Percentiles rank a stretch among this genome's conserved stretches.
phyloP scores from a whole-genome alignment of 2,329 filamentous ascomycete species.

The Leptographium wingfieldii region DNA sequence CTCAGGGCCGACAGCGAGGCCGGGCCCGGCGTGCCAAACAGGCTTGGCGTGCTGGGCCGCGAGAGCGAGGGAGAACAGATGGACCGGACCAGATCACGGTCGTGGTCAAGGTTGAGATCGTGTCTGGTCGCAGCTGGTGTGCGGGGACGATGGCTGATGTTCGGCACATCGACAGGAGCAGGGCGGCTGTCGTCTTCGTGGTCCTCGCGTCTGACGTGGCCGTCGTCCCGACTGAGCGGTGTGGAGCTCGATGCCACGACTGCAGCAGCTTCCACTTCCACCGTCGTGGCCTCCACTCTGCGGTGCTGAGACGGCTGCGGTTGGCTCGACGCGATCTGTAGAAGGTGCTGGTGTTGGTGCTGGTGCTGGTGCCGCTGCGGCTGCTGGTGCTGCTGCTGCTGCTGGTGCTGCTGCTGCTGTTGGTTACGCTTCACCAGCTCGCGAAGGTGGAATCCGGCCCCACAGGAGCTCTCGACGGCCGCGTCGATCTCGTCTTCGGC shows the following conservation, averaged over 20 bases:
- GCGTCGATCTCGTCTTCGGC: constrained; percentile 34
- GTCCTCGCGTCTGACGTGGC: not conserved
- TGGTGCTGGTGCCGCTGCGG: not conserved
- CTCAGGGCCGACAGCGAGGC: constrained; percentile 22
- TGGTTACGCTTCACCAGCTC: not conserved
- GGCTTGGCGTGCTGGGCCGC: constrained; percentile 30
- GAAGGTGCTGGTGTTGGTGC: not conserved
- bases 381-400: not conserved
- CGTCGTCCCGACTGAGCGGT: not conserved
- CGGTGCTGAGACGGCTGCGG: not conserved
- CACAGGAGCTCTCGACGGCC: constrained; percentile 15
- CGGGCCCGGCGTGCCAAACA: constrained; percentile 26
- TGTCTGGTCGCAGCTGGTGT: not conserved
- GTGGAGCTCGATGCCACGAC: not conserved
- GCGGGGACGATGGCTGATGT: not conserved
- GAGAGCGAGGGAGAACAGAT: constrained; percentile 17
- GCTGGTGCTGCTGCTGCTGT: not conserved
- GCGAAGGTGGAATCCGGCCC: constrained; percentile 14
- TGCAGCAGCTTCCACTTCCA: not conserved
- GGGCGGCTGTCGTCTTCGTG: not conserved
- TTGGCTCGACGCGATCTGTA: not conserved
- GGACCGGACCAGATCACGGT: constrained; percentile 8
- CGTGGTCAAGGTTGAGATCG: not conserved
- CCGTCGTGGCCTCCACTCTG: not conserved
- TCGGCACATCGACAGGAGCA: too few species aligned